These are phyloP conservation scores for Athelia psychrophila DNA, from an alignment of 1,284 basidiomycete genomes.

Conservation along the genomic window DNA sequence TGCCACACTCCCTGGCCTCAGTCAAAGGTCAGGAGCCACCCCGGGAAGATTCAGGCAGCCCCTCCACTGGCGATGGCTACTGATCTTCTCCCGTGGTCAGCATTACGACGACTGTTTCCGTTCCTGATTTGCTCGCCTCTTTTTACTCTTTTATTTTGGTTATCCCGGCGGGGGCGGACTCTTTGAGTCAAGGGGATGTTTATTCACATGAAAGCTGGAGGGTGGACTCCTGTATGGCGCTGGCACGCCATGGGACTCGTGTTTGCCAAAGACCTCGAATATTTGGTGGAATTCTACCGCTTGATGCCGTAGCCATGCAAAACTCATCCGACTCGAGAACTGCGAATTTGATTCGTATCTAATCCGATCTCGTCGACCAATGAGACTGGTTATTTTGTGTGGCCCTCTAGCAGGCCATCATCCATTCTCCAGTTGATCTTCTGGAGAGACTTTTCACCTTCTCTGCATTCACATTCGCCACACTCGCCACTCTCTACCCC, in stretches of 20 bases:
- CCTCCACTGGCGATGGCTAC: slow-evolving; percentile 57
- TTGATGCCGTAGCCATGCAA: slow-evolving; percentile 42
- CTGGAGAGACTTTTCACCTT: too few relatives aligned
- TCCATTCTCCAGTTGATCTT: too few relatives aligned
- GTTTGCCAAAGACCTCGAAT: slow-evolving; percentile 9
- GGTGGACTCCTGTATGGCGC: slow-evolving; percentile 32
- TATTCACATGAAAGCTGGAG: slow-evolving; percentile 14
- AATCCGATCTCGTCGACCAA: slow-evolving; percentile 39
- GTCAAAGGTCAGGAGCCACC: slow-evolving; percentile 54
- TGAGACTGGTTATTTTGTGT: slow-evolving; percentile 6
- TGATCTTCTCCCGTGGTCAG: slow-evolving; percentile 32
- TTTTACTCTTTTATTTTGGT: slow-evolving; percentile 24
- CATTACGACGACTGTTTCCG: slow-evolving; percentile 16
- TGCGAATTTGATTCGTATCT: slow-evolving; percentile 21
- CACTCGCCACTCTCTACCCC: too few relatives aligned
- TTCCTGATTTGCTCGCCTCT: slow-evolving; percentile 11
- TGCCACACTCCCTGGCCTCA: slow-evolving; percentile 44
- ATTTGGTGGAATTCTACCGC: slow-evolving; percentile 35
- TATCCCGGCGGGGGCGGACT: slow-evolving; percentile 30
- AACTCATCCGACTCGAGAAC: slow-evolving; percentile 21
- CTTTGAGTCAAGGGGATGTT: slow-evolving; percentile 18
- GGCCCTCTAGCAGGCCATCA: too few relatives aligned
- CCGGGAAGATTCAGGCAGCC: slow-evolving; percentile 57
- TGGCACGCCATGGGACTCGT: slow-evolving; percentile 18
- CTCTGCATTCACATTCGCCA: too few relatives aligned